These are phyloP conservation scores for Hylodesmum podocarpum DNA, from an alignment of 306 rosid species.

Conservation along the genomic window DNA sequence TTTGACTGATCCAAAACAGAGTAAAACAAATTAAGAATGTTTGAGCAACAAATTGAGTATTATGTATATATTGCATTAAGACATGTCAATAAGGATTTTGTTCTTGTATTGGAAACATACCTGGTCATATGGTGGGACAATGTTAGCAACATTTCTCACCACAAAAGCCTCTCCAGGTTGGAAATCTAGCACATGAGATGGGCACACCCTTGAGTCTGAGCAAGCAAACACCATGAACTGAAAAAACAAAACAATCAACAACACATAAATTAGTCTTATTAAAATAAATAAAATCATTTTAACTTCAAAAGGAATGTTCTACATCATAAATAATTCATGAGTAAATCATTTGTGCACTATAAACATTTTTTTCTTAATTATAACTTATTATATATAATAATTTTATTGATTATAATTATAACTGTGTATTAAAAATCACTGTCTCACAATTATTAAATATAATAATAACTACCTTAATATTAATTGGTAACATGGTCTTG, in stretches of 20 bases:
- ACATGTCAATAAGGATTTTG: background rate
- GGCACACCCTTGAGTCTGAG: conserved; percentile 98
- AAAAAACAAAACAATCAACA: background rate
- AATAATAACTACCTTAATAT: no score
- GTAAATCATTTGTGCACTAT: background rate
- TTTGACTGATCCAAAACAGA: conserved; percentile 42
- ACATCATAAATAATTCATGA: background rate
- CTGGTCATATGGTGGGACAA: conserved; percentile 89
- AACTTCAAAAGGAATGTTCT: background rate
- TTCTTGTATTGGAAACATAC: conserved; percentile 17
- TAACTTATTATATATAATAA: background rate
- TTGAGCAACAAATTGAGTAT: background rate
- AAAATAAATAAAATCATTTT: background rate
- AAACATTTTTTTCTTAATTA: background rate
- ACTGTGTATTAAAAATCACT: background rate
- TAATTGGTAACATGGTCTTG: no score
- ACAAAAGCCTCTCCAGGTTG: conserved; percentile 99
- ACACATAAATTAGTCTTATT: background rate
- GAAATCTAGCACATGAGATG: conserved; percentile 88
- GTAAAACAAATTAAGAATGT: background rate
- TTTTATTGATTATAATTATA: background rate
- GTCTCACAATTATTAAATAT: no score
- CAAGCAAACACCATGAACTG: conserved; percentile 98
- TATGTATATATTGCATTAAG: background rate
- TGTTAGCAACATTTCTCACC: conserved; percentile 94